Evolutionary conservation across 805 yeast genomes (phyloP).

Genomic region (Middelhovenomyces tepae): DNA sequence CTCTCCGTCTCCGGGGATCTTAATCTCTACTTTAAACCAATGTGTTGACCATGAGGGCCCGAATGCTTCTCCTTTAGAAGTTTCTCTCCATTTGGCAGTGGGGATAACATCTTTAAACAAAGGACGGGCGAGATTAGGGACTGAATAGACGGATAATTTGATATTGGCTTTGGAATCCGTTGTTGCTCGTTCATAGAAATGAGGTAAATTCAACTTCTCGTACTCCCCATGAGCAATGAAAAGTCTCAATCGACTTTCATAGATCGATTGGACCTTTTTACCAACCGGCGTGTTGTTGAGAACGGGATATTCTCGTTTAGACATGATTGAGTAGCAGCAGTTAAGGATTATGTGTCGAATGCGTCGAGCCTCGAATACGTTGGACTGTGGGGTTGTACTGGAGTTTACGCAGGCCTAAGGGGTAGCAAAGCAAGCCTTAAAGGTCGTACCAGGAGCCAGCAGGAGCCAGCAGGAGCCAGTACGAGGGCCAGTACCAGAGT

Average conservation of each 20-base stretch:
- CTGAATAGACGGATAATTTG: slow-evolving; percentile 57
- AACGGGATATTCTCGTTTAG: background rate
- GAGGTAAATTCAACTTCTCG: slow-evolving; percentile 63
- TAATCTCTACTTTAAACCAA: slow-evolving; percentile 70
- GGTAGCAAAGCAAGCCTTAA: no score
- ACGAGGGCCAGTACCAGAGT: no score
- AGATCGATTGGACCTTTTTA: slow-evolving; percentile 68
- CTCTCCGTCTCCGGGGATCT: slow-evolving; percentile 55
- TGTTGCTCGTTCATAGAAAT: slow-evolving; percentile 60
- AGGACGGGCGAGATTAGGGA: slow-evolving; percentile 63
- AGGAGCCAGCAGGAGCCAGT: no score
- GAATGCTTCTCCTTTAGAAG: slow-evolving; percentile 56
- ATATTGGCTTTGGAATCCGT: slow-evolving; percentile 43
- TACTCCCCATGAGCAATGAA: slow-evolving; percentile 78
- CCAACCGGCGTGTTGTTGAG: slow-evolving; percentile 49
- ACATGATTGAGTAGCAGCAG: no score
- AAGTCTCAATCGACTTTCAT: slow-evolving; percentile 63
- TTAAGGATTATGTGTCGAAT: no score
- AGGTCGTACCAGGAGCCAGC: no score
- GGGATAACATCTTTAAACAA: slow-evolving; percentile 50
- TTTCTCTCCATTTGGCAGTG: slow-evolving; percentile 36
- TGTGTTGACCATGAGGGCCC: slow-evolving; percentile 98
- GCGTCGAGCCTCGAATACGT: no score
- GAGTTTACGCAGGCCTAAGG: no score
- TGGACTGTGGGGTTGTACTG: no score